These are phyloP conservation scores for Omphalotus guepiniiformis DNA, from an alignment of 768 basidiomycete species.

Conservation along the genomic window DNA sequence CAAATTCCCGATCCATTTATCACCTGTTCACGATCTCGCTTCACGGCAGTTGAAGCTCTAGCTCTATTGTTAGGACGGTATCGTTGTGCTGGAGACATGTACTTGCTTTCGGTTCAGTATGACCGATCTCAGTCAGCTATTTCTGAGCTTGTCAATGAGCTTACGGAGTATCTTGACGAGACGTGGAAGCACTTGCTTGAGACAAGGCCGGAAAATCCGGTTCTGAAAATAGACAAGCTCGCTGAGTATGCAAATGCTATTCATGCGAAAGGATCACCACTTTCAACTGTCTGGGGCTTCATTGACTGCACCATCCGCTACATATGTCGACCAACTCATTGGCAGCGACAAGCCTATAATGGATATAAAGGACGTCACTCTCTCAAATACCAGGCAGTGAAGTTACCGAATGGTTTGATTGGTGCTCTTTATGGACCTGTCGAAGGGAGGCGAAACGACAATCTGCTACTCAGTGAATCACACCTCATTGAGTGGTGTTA, in stretches of 20 bases:
- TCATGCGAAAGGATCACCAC: constrained; percentile 6
- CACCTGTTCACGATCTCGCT: constrained; percentile 5
- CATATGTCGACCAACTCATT: constrained; percentile 14
- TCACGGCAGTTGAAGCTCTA: constrained; percentile 13
- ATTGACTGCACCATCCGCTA: constrained; percentile 21
- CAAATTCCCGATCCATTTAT: constrained; percentile 8
- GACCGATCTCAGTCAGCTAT: constrained; percentile 15
- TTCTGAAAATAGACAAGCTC: constrained; percentile 11
- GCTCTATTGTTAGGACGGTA: constrained; percentile 13
- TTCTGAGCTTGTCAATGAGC: constrained; percentile 16
- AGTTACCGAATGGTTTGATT: constrained; percentile 17
- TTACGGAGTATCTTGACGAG: constrained; percentile 13
- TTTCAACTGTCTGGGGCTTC: constrained; percentile 5
- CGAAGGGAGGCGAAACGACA: constrained; percentile 18
- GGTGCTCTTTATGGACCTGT: constrained; percentile 17
- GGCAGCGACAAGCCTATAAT: constrained; percentile 18
- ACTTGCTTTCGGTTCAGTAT: constrained; percentile 10
- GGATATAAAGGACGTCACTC: constrained; percentile 20
- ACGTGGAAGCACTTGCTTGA: constrained; percentile 18
- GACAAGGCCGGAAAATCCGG: constrained; percentile 5
- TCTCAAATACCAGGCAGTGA: constrained; percentile 18
- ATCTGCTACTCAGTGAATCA: constrained; percentile 11
- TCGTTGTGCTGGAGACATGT: constrained; percentile 13
- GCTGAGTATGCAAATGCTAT: constrained; percentile 15
- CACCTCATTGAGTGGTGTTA: constrained; percentile 9